Base-by-base conservation (phyloP, 441 rosid species). In the Adansonia grandidieri region DNA sequence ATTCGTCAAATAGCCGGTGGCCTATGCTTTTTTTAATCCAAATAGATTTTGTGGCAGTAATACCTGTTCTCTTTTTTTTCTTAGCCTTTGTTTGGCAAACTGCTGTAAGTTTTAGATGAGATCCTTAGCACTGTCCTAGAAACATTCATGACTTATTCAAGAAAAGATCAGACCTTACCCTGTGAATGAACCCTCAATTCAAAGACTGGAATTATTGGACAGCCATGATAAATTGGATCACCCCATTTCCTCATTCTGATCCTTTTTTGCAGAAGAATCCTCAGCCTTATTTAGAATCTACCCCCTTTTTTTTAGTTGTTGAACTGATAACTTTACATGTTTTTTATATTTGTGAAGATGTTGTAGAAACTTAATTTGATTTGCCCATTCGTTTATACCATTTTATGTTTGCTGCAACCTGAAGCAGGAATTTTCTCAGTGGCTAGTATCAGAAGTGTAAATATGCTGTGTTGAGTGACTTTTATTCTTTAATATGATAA, bases 161-260 rank as follows among this genome's bases (percentile, higher is more conserved):
- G 48, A 72, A 71, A 37, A 72, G 14, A 54, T 54, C 32, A 54
- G 75, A 71, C 40, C 50, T 54, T 32, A 37, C 47, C 9, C 28
- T 54, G 56, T 54, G 63, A 71, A 40, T 19, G 13, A 54, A 72
- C 48, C 37, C 48, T 54, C 50, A 71, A 53, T 54, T 71, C 64
- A 54, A 10, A 17, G 64, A 54, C 40, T 54, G 63, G 40, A 17
- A 54, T 72, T 71, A 37, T 37, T 54, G 61, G 62, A 54, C 37
- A 54, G 50, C 64, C 64, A 54, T 72, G 64, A 54, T 71, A 28
- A 51, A 71, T 54, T 1, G 64, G 75, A 71, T 72, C 15, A 40
- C n/a, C 75, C 32, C 32, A n/a, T 32, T 51, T 71, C 47, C n/a
- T 72, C 28, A 54, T 54, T 72, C 74, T 72, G 48, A n/a, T 19